A percentile compares a stretch with the other conserved stretches of the same genome.
These are phyloP conservation scores for Aspergillus steynii DNA, from an alignment of 495 filamentous ascomycete species.

Conservation along the genomic window DNA sequence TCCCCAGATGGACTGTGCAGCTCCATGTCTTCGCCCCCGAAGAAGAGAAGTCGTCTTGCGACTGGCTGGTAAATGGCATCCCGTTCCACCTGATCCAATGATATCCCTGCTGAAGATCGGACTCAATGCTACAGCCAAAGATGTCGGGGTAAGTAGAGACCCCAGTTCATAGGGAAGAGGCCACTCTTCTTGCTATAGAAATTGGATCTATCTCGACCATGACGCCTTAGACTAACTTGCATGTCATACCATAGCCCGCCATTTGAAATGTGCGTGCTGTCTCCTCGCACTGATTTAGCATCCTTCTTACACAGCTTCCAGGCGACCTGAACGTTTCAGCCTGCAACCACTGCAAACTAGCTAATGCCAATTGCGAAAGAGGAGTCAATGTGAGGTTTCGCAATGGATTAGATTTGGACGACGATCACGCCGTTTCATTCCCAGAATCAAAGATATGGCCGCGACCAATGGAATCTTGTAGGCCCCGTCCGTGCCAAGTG, in stretches of 20 bases:
- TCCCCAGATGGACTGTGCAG: background rate
- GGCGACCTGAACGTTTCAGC: constrained; percentile 20
- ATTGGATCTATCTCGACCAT: background rate
- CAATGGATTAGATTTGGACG: constrained; percentile 17
- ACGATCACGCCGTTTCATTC: constrained; percentile 19
- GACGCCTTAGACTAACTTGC: background rate
- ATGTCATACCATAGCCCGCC: constrained; percentile 16
- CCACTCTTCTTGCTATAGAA: background rate
- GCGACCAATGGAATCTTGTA: constrained; percentile 21
- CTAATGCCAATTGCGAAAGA: constrained; percentile 24
- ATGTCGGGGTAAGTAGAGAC: constrained; percentile 12
- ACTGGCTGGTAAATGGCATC: constrained; percentile 14
- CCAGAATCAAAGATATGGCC: constrained; percentile 22
- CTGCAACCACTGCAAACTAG: constrained; percentile 25
- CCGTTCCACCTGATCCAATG: background rate
- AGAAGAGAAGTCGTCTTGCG: constrained; percentile 12
- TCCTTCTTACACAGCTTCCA: constrained; percentile 3
- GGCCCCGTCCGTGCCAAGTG: background rate
- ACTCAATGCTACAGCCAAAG: constrained; percentile 5
- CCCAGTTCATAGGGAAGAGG: background rate
- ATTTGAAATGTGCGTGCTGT: constrained; percentile 28
- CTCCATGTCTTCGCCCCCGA: constrained; percentile 5
- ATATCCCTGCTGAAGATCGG: background rate
- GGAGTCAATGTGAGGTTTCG: constrained; percentile 27
- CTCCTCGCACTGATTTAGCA: background rate